Conservation (phyloP, 495 filamentous ascomycete species). For the Penicillium parvum region DNA sequence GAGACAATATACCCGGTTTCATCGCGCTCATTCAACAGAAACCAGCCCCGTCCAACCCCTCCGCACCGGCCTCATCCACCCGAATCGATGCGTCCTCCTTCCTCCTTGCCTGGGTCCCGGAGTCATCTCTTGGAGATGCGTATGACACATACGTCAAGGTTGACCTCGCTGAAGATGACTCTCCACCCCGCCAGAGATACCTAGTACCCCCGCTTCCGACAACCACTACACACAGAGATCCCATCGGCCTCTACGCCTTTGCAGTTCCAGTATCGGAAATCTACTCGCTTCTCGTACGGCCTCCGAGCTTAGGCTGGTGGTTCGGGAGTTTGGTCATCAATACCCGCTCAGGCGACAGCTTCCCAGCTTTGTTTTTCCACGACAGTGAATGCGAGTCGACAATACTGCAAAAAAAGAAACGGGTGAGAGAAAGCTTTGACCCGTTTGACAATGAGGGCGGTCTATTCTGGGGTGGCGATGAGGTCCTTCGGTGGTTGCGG, state of each 20-base stretch:
- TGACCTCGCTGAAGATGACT: slow-evolving; percentile 74
- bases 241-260: slow-evolving; percentile 83
- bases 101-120: slow-evolving; percentile 91
- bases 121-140: slow-evolving; percentile 80
- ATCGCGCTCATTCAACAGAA: slow-evolving; percentile 94
- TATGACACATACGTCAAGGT: slow-evolving; percentile 91
- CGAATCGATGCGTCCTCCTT: slow-evolving; percentile 55
- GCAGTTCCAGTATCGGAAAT: slow-evolving; percentile 86
- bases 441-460: slow-evolving; percentile 80
- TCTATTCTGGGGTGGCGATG: slow-evolving; percentile 97
- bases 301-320: slow-evolving; percentile 96
- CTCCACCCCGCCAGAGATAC: slow-evolving; percentile 78
- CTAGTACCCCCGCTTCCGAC: slow-evolving; percentile 86
- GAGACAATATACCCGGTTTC: slow-evolving; percentile 96
- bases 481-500: slow-evolving; percentile 87
- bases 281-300: slow-evolving; percentile 83
- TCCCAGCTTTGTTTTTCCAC: slow-evolving; percentile 95
- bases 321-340: slow-evolving; percentile 94
- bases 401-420: slow-evolving; percentile 85
- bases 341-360: slow-evolving; percentile 79
- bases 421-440: slow-evolving; percentile 78
- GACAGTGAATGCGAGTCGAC: slow-evolving; percentile 95
- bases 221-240: slow-evolving; percentile 64
- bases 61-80: slow-evolving; percentile 48
- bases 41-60: slow-evolving; percentile 25